Base-by-base conservation (phyloP, 106 monocot species). In the Dioscorea zingiberensis region DNA sequence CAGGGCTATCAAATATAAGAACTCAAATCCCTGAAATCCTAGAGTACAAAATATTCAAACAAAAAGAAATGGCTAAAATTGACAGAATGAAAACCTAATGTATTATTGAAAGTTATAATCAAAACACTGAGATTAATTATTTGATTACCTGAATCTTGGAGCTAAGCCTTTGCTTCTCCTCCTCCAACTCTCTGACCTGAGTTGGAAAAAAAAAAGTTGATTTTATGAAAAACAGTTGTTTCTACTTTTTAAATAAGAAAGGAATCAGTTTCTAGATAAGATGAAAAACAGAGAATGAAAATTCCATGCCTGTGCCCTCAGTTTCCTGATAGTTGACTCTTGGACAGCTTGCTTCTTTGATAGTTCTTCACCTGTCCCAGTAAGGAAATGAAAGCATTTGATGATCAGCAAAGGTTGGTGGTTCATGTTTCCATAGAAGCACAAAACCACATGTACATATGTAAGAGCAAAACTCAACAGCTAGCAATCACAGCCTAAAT, bases 321-420 rank as follows among this genome's bases (percentile, higher is more conserved):
- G 75, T 69, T 92, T 97, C 65, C 92, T 84, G 58, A 97, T 97
- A 48, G 91, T 92, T 51, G 83, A 72, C 68, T 97, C 97, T 74
- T 97, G 97, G 51, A 81, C 75, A 71, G 97, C 97, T 92, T 97
- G 97, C 73, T 97, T 97, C 75, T 92, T 97, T 16, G 97, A 97
- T 64, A 97, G 79, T 67, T 89, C 85, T 81, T 97, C 97, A 64
- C 97, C 97, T 97, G 76, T 70, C 71, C 55, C 54, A 69, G 47
- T 46, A 58, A 54, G 38, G 38, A 8, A 38, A 38, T 38, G 38
- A 38, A 30, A 30, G 30, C 30, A 30, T 7, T 3, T 38, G 38
- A 38, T 38, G 38, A 38, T 38, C 38, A 38, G 38, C 38, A 38
- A 38, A 38, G 38, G 10, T 38, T 38, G 38, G 38, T 38, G 38